Evolutionary conservation across 2,329 filamentous ascomycete species (phyloP).

Genomic region (Colletotrichum trifolii): DNA sequence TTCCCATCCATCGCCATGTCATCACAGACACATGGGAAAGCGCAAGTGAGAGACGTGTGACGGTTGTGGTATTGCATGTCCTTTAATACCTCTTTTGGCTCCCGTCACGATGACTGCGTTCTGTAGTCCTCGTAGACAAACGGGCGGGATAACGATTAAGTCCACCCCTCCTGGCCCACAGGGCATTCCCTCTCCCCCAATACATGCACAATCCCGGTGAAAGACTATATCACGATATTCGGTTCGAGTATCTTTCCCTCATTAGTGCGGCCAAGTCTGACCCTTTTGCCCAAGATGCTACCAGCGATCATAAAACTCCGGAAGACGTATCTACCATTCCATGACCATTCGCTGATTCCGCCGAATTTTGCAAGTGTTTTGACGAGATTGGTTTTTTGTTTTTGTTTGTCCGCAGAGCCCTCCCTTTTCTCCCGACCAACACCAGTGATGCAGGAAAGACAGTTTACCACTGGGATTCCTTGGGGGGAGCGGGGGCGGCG

Average conservation of each 20-base stretch:
- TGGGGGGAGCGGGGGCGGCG: slow-evolving; percentile 60
- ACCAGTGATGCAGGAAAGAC: slow-evolving; percentile 22
- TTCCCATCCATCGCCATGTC: neutral
- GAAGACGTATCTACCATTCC: slow-evolving; percentile 43
- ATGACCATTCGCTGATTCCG: slow-evolving; percentile 40
- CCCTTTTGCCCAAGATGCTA: slow-evolving; percentile 45
- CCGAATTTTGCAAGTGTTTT: slow-evolving; percentile 28
- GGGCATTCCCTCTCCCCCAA: slow-evolving; percentile 90
- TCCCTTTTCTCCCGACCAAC: slow-evolving; percentile 26
- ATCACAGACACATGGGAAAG: neutral
- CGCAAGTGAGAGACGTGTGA: slow-evolving; percentile 21
- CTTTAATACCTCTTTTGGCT: slow-evolving; percentile 13
- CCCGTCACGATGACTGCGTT: slow-evolving; percentile 18
- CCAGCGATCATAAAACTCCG: slow-evolving; percentile 34
- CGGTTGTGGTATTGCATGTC: slow-evolving; percentile 29
- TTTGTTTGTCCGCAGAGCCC: slow-evolving; percentile 23
- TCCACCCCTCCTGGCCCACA: slow-evolving; percentile 88
- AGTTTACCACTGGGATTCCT: slow-evolving; percentile 66
- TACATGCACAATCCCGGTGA: slow-evolving; percentile 36
- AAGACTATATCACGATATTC: slow-evolving; percentile 32
- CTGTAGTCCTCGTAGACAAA: slow-evolving; percentile 15
- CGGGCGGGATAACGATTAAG: slow-evolving; percentile 85
- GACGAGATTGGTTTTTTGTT: slow-evolving; percentile 27
- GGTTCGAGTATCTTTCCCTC: slow-evolving; percentile 97
- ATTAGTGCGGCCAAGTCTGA: slow-evolving; percentile 83